Conservation (phyloP, 495 filamentous ascomycete species). For the Hypoxylon fuscum region DNA sequence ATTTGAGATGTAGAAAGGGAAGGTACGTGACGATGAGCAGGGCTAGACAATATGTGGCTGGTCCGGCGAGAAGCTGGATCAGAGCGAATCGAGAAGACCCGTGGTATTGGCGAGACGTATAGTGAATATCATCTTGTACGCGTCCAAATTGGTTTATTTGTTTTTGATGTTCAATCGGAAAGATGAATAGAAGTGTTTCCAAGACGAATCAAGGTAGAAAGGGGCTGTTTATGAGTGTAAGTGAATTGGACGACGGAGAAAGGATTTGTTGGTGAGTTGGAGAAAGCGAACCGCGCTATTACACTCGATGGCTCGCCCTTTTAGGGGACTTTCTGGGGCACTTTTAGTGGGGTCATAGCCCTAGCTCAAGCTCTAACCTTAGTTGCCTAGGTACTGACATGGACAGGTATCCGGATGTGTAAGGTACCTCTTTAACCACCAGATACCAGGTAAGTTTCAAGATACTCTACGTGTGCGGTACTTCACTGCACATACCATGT, state of each 20-base stretch:
- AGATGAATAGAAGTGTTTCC: no score
- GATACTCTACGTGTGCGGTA: no score
- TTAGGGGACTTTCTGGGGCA: conserved; percentile 20
- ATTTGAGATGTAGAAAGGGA: background rate
- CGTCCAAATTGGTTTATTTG: no score
- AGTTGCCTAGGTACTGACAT: no score
- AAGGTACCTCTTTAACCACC: no score
- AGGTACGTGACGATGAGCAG: no score
- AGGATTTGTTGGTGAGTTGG: background rate
- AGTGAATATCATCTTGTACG: conserved; percentile 24
- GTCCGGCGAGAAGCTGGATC: conserved; percentile 29
- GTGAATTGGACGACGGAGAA: conserved; percentile 5
- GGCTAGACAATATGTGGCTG: conserved; percentile 5
- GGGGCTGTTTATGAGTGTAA: background rate
- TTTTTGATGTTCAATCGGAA: no score
- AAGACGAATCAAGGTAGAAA: background rate
- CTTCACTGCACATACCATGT: no score
- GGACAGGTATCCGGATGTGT: no score
- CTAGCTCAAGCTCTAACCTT: background rate
- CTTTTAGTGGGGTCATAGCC: conserved; percentile 14
- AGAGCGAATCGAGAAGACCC: conserved; percentile 30
- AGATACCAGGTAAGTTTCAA: no score
- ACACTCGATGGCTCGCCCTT: conserved; percentile 20
- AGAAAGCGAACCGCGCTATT: conserved; percentile 20
- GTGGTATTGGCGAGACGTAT: conserved; percentile 31